These are phyloP conservation scores for Pseudoscleropodium purum DNA, from an alignment of 225 moss, liverwort and hornwort species.

Conservation along the genomic window DNA sequence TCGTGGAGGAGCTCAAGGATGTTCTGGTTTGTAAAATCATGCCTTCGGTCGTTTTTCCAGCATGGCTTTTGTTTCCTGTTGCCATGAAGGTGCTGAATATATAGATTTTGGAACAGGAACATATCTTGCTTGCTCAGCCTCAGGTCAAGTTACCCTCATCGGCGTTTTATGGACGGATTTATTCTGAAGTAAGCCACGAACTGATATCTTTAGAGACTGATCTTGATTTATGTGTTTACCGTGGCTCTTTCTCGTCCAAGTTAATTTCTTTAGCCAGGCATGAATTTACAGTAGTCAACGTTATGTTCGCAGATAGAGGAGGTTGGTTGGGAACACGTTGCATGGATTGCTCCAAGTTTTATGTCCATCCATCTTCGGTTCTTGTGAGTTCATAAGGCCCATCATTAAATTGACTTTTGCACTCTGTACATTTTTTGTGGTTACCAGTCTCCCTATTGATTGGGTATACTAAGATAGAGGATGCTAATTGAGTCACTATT, in stretches of 20 bases:
- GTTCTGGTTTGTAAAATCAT: slow-evolving; percentile 38
- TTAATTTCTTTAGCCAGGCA: neutral
- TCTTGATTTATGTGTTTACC: neutral
- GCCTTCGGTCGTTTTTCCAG: neutral
- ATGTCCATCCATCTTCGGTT: slow-evolving; percentile 53
- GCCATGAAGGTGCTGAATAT: neutral
- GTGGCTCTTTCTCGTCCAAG: neutral
- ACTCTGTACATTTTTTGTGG: neutral
- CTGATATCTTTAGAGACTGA: neutral
- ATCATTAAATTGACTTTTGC: neutral
- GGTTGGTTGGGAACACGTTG: slow-evolving; percentile 69
- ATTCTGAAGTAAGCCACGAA: slow-evolving; percentile 48
- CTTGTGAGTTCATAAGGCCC: slow-evolving; percentile 36
- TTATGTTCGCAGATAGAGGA: slow-evolving; percentile 51
- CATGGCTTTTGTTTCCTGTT: neutral
- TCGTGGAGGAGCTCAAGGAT: slow-evolving; percentile 78
- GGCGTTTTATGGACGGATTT: slow-evolving; percentile 46
- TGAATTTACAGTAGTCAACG: neutral
- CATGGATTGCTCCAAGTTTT: slow-evolving; percentile 56
- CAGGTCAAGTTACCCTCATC: slow-evolving; percentile 40
- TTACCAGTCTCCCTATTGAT: neutral
- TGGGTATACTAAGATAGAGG: neutral
- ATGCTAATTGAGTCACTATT: neutral
- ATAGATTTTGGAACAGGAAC: slow-evolving; percentile 32
- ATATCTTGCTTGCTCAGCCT: slow-evolving; percentile 58